Base-by-base conservation (phyloP, 2,329 filamentous ascomycete species). In the Penicillium olsonii region DNA sequence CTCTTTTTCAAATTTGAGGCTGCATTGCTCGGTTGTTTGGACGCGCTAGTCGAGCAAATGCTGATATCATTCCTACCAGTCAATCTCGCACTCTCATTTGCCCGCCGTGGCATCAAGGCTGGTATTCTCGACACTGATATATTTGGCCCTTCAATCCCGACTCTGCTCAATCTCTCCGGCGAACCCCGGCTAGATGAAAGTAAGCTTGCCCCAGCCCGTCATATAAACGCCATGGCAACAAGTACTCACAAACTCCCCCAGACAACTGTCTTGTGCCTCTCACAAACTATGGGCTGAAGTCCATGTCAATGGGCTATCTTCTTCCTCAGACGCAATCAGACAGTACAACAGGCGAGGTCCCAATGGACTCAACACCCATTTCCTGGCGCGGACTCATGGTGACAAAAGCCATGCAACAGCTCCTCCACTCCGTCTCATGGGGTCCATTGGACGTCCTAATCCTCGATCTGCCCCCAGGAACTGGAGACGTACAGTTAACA, bases 301-400 rank as follows among this genome's bases (percentile, higher is more conserved):
- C 91, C 46, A 99, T 99, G 94, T 96, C 92, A 0, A 97, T 99
- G 89, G 94, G 94, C 42, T 97, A 96, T 58, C 80, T 99, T 1
- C 84, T 96, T 31, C 69, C 67, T 10, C 65, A 62, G 51, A 60
- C 67, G 19, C 59, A 65, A 45, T 39, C 59, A 10, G 60, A 67
- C 39, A 59, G 57, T 14, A 29, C 60, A 8, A 61, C 61, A 0
- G 60, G 55, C 38, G 59, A 64, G 47, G 57, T 67, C 7, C 68
- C 70, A 2, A 72, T 74, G 70, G 72, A 74, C 55, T 70, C 70
- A 42, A 87, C 89, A 5, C 90, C 92, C 0, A 87, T 99, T 14
- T 92, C 94, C 26, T 99, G 94, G 94, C 84, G 94, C 43, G 94
- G 94, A 0, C 81, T 96, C 2, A 96, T 99, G 92, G 89, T 97